Base-by-base conservation (phyloP, 441 rosid genomes). In the Cnidoscolus chayamansa region DNA sequence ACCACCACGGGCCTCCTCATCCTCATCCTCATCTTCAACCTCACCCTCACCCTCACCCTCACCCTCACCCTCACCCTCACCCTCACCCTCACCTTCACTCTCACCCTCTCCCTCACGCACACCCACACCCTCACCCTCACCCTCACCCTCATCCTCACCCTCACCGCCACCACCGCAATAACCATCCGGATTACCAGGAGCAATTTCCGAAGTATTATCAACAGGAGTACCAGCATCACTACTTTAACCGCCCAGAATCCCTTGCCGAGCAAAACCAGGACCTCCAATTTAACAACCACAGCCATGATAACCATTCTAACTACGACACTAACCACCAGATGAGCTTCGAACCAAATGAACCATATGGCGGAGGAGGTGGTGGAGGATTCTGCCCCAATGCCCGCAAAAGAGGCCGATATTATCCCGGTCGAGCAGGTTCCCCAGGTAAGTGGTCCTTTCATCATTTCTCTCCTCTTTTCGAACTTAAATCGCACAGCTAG, bases 371-470 rank as follows among this genome's bases (percentile, higher is more conserved):
- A 43, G 83, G 19, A 6, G 45, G 80, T n/a, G 72, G 66, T 56
- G 81, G 76, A 74, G 67, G 66, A 71, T 74, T 68, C 80, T 64
- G 77, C 59, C 45, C 65, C 74, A 65, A 54, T 25, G 68, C 75
- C 61, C 83, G 88, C 72, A 90, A 86, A 84, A 76, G 96, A 84
- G 80, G 83, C 3, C 80, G 84, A 72, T 78, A 50, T 65, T 69
- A 65, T 53, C 67, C 84, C 30, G 79, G 78, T 68, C 16, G 65
- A 20, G 32, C 3, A 56, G 31, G 31, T 10, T 63, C 67, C 0
- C 78, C 77, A 5, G 81, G 78, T 72, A 17, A 73, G 71, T 17
- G 3, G 10, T 59, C 10, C 65, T 25, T 11, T 49, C 45, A 37
- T 69, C 47, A 8, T 17, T 49, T 6, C 10, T 1, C 20, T 5